Conservation (phyloP, 352 stramenopile genomes). For the Pseudoperonospora humuli region DNA sequence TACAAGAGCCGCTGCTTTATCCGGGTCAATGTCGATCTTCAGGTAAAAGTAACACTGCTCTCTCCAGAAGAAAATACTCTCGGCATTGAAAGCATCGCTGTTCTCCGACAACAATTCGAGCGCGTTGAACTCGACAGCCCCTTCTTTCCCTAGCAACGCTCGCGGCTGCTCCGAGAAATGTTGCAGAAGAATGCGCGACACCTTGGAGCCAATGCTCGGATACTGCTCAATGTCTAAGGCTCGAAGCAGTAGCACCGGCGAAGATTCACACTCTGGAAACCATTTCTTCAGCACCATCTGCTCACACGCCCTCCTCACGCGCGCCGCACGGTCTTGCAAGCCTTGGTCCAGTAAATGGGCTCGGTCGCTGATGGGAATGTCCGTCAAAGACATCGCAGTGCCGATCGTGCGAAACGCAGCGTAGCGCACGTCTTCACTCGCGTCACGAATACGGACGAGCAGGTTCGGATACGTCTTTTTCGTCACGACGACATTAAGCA, state of each 20-base stretch:
- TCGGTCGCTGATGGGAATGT: conserved; percentile 59
- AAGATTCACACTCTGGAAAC: conserved; percentile 48
- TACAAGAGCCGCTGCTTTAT: conserved; percentile 41
- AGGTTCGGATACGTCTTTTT: conserved; percentile 41
- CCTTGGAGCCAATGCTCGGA: conserved; percentile 36
- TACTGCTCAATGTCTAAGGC: conserved; percentile 62
- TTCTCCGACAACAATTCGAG: conserved; percentile 36
- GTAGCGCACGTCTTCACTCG: conserved; percentile 55
- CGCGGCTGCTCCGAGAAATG: conserved; percentile 34
- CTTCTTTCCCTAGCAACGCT: conserved; percentile 21
- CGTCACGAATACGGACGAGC: conserved; percentile 69
- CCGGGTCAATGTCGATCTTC: conserved; percentile 45
- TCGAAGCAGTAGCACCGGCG: conserved; percentile 44
- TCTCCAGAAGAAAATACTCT: conserved; percentile 73
- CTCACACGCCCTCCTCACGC: conserved; percentile 49
- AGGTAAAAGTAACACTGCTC: conserved; percentile 75
- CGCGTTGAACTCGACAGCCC: conserved; percentile 32
- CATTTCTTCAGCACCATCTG: conserved; percentile 65
- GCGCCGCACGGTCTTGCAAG: conserved; percentile 50
- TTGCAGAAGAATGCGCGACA: conserved; percentile 41
- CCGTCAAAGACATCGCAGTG: conserved; percentile 32
- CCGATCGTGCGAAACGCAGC: conserved; percentile 51
- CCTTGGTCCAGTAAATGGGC: conserved; percentile 69
- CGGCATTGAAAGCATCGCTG: conserved; percentile 33
- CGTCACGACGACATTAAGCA: conserved; percentile 43